These are phyloP conservation scores for Taphrina populina DNA, from an alignment of 1,139 yeast genomes.

Conservation along the genomic window DNA sequence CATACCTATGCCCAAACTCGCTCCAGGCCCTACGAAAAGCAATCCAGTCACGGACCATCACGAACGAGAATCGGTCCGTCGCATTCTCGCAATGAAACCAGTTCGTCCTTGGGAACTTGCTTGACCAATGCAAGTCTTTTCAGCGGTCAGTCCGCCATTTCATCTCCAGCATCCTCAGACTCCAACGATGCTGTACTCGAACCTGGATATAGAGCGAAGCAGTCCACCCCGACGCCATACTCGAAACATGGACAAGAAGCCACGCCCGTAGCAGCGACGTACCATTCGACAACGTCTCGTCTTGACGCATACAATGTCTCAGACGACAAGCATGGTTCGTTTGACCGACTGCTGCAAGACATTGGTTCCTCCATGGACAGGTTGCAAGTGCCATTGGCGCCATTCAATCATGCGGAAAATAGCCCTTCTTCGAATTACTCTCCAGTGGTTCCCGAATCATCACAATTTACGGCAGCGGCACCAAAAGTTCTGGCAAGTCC, in stretches of 20 bases:
- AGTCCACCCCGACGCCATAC: conserved; percentile 1
- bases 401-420: background rate
- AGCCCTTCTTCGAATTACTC: conserved; percentile 30
- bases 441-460: conserved; percentile 7
- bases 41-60: too few species aligned
- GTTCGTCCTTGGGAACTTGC: conserved; percentile 27
- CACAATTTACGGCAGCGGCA: background rate
- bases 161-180: conserved; percentile 13
- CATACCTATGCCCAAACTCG: too few species aligned
- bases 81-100: conserved; percentile 18
- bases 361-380: conserved; percentile 27
- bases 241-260: conserved; percentile 3
- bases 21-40: too few species aligned
- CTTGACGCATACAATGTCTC: background rate
- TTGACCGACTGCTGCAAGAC: conserved; percentile 26
- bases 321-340: background rate
- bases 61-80: too few species aligned
- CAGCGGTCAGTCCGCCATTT: conserved; percentile 19
- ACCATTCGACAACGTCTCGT: background rate
- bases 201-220: background rate
- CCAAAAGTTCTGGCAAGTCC: conserved; percentile 18
- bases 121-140: conserved; percentile 7
- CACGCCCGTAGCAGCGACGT: background rate
- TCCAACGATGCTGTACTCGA: background rate
- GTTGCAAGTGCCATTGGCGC: conserved; percentile 7